Conservation (phyloP, 140 eudicot genomes). For the Stevia rebaudiana region DNA sequence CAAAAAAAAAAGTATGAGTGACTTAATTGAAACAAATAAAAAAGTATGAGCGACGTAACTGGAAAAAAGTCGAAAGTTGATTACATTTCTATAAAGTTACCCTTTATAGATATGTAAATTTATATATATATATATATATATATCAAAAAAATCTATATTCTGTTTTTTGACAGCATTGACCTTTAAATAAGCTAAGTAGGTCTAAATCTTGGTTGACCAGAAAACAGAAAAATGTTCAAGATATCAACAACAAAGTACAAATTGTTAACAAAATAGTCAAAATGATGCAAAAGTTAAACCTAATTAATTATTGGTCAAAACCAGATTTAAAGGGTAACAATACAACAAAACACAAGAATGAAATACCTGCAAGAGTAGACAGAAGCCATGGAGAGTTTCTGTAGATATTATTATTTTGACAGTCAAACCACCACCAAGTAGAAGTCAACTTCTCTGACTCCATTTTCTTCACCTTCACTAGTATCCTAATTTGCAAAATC, state of each 20-base stretch:
- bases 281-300: not conserved
- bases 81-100: too few relatives aligned
- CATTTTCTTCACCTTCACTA: constrained; percentile 25
- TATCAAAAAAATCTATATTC: not conserved
- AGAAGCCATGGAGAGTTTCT: constrained; percentile 66
- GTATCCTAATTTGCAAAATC: not conserved
- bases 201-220: not conserved
- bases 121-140: too few relatives aligned
- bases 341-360: not conserved
- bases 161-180: not conserved
- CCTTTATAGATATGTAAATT: too few relatives aligned
- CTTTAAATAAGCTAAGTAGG: not conserved
- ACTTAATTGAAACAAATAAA: too few relatives aligned
- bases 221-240: not conserved
- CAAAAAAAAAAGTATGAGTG: too few relatives aligned
- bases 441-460: constrained; percentile 38
- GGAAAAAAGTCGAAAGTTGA: too few relatives aligned
- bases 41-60: too few relatives aligned
- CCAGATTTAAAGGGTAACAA: not conserved
- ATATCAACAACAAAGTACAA: not conserved
- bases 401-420: constrained; percentile 29
- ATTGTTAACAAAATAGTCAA: constrained; percentile 9
- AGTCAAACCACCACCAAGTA: constrained; percentile 69
- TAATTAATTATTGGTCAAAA: not conserved
- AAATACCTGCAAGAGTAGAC: constrained; percentile 51